phyloP scores from a whole-genome alignment of 176 grass and related monocot genomes.

The Triticum turgidum region DNA sequence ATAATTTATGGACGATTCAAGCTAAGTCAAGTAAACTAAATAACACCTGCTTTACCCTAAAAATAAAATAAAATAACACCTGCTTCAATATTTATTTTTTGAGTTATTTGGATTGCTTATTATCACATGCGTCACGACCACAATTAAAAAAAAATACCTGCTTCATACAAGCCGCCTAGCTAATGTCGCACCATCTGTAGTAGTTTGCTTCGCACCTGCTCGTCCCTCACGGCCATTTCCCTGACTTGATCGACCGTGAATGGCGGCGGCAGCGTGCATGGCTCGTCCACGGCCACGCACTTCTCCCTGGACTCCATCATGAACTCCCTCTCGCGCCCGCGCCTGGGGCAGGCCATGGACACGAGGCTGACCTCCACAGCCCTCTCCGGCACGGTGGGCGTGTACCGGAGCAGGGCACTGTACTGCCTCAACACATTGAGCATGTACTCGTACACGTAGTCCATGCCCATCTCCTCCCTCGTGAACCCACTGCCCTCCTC shows the following conservation, averaged over 20 bases:
- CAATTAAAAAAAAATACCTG: no score
- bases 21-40: no score
- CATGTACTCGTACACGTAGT: background rate
- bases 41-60: no score
- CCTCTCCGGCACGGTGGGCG: background rate
- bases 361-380: background rate
- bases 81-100: no score
- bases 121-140: no score
- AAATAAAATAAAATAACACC: no score
- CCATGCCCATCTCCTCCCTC: background rate
- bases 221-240: constrained; percentile 3
- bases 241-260: constrained; percentile 35
- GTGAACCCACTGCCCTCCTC: background rate
- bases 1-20: no score
- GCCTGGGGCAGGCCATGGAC: constrained; percentile 45
- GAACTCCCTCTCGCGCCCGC: background rate
- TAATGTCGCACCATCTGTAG: background rate
- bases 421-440: background rate
- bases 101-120: no score
- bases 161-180: background rate
- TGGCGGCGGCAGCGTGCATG: constrained; percentile 56
- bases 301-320: constrained; percentile 74
- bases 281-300: constrained; percentile 38
- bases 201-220: constrained; percentile 8
- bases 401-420: background rate